These are phyloP conservation scores for Pythium apleroticum DNA, from an alignment of 352 stramenopile species.

Conservation along the genomic window DNA sequence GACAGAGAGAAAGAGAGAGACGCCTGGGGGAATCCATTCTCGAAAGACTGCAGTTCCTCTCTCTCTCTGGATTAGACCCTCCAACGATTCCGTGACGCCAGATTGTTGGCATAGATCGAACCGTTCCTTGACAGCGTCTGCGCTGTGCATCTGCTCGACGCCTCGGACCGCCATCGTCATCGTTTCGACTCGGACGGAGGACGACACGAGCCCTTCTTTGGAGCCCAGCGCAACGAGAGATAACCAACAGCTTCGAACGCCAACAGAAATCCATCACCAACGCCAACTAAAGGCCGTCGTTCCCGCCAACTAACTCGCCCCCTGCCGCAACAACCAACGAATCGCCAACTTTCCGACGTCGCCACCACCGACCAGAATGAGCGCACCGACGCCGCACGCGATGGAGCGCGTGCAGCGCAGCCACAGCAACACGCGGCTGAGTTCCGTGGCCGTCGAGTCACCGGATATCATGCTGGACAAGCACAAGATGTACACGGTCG, in stretches of 20 bases:
- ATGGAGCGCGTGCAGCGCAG: constrained; percentile 9
- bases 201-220: neutral
- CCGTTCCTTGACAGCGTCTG: neutral
- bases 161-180: too few relatives aligned
- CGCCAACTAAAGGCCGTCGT: constrained; percentile 2
- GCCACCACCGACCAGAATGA: neutral
- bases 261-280: constrained; percentile 3
- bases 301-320: neutral
- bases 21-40: neutral
- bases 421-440: constrained; percentile 14
- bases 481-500: constrained; percentile 74
- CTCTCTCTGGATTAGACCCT: neutral
- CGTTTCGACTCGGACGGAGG: too few relatives aligned
- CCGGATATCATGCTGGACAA: constrained; percentile 58
- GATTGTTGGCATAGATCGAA: constrained; percentile 19
- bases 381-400: constrained; percentile 9
- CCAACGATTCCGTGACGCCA: constrained; percentile 14
- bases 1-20: neutral
- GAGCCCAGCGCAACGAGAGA: neutral
- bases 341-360: neutral
- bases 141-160: constrained; percentile 1
- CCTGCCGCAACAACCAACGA: neutral
- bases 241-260: constrained; percentile 1
- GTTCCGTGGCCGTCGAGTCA: constrained; percentile 12
- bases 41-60: neutral